These are phyloP conservation scores for Hortaea werneckii DNA, from an alignment of 2,329 filamentous ascomycete species.

Conservation along the genomic window DNA sequence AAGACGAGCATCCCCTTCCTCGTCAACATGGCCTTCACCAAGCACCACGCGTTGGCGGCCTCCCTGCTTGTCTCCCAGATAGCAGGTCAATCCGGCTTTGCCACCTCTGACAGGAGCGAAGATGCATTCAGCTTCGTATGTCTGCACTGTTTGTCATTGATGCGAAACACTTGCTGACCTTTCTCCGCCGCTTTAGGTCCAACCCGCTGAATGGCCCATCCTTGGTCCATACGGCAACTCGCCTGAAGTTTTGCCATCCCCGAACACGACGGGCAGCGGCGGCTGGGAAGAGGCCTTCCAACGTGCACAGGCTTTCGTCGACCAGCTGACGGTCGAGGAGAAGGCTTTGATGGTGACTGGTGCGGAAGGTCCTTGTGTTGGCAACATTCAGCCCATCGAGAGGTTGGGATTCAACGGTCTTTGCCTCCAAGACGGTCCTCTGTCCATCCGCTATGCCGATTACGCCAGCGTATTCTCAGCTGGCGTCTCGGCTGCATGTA, in stretches of 20 bases:
- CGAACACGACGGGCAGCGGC: slow-evolving; percentile 7
- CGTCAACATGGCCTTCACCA: no score
- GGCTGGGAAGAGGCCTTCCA: slow-evolving; percentile 14
- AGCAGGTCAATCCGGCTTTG: no score
- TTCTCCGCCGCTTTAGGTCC: no score
- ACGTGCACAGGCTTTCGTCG: slow-evolving; percentile 22
- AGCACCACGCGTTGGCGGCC: no score
- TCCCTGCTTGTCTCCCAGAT: no score
- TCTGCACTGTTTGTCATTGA: no score
- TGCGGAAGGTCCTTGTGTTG: slow-evolving; percentile 46
- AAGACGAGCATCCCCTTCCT: no score
- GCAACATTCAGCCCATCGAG: slow-evolving; percentile 62
- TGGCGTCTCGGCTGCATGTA: slow-evolving; percentile 28
- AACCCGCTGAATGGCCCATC: no score
- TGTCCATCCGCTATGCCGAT: slow-evolving; percentile 61
- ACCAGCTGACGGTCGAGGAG: slow-evolving; percentile 25
- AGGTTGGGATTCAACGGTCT: slow-evolving; percentile 59
- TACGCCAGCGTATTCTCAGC: slow-evolving; percentile 68
- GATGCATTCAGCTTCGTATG: no score
- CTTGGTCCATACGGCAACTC: no score
- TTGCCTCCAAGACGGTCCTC: slow-evolving; percentile 18
- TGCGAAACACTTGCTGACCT: no score
- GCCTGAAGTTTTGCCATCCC: slow-evolving; percentile 8
- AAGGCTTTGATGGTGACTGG: slow-evolving; percentile 27
- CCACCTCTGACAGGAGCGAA: no score